Evolutionary conservation across 2,329 filamentous ascomycete species (phyloP), one percentile per base, ranked within the genome.

Genomic region (Penicillium brevicompactum): DNA sequence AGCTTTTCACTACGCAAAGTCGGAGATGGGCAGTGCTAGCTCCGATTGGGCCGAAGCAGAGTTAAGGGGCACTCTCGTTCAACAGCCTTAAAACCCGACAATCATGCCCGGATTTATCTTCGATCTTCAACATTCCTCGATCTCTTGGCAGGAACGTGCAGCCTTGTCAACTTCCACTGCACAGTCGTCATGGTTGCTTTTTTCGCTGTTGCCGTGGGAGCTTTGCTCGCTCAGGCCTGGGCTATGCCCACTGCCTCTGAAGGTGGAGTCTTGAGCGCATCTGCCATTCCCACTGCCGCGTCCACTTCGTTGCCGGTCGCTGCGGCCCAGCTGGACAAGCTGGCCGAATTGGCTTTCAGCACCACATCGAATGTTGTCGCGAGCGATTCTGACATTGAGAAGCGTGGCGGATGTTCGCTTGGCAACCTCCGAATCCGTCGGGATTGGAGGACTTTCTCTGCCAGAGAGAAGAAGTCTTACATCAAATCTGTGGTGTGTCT

Each of bases 401-500:
- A 61, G 43, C 51, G 57, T 1, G 43, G 53, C 2, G 51, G 46
- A 8, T 66, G 63, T 40, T 56, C 57, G 2, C 18, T 51, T 32
- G 24, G 59, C 14, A 65, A 46, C 9, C 34, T 68, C 31, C 63
- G 61, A 6, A 42, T 67, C 21, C 66, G 66, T 49, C 65, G 66
- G 30, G 58, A 69, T 46, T 70, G 70, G 70, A 65, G 62, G 38
- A 41, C 70, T 3, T 70, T 78, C 41, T 68, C 71, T 5, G 49
- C 56, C 18, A 16, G 50, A 0, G 68, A 78, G 57, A 71, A 71
- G 51, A 68, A 70, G 21, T 67, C 68, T 6, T 82, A 82, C 63
- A 78, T 77, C 49, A 64, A 71, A 6, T 78, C 80, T 2, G 74
- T 80, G 46, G 68, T 76, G 40, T 82, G 80, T 51, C 62, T 82